Percentiles rank a stretch among this genome's conserved stretches.
Evolutionary conservation across 2,329 filamentous ascomycete species (phyloP).

Genomic region (Fusarium xylarioides): DNA sequence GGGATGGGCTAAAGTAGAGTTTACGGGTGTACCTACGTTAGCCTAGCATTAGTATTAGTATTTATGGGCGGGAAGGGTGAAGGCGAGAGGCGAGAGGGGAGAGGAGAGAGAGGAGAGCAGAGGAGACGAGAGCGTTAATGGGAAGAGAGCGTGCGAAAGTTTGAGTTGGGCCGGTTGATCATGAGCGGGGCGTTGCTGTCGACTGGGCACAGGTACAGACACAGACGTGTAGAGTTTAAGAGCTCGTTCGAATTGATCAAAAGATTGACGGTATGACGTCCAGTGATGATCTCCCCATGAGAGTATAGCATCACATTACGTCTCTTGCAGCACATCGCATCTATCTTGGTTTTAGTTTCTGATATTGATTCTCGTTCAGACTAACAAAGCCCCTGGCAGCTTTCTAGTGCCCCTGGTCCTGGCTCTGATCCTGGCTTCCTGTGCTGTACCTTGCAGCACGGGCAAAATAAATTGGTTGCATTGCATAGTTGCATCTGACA

Average conservation of each 20-base stretch:
- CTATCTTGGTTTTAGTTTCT: background rate
- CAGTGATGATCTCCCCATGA: background rate
- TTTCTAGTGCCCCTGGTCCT: background rate
- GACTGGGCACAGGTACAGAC: background rate
- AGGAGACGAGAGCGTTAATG: background rate
- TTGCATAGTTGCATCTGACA: constrained; percentile 20
- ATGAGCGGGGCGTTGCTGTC: constrained; percentile 18
- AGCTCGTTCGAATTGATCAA: background rate
- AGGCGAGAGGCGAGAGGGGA: background rate
- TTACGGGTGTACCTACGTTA: constrained; percentile 38
- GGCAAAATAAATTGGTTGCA: constrained; percentile 20
- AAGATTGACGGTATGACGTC: constrained; percentile 17
- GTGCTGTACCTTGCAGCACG: constrained; percentile 28
- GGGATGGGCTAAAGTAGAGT: constrained; percentile 30
- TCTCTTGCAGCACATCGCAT: background rate
- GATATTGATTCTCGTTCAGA: background rate
- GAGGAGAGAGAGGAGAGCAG: background rate
- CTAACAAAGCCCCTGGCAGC: background rate
- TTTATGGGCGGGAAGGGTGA: constrained; percentile 18
- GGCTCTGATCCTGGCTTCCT: background rate
- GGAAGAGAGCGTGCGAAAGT: background rate
- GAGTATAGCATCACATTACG: constrained; percentile 10
- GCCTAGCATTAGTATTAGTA: constrained; percentile 15
- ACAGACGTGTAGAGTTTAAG: constrained; percentile 2
- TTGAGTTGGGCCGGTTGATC: constrained; percentile 24